These are phyloP conservation scores for Thelephora terrestris DNA, from an alignment of 1,284 basidiomycete species.

Conservation along the genomic window DNA sequence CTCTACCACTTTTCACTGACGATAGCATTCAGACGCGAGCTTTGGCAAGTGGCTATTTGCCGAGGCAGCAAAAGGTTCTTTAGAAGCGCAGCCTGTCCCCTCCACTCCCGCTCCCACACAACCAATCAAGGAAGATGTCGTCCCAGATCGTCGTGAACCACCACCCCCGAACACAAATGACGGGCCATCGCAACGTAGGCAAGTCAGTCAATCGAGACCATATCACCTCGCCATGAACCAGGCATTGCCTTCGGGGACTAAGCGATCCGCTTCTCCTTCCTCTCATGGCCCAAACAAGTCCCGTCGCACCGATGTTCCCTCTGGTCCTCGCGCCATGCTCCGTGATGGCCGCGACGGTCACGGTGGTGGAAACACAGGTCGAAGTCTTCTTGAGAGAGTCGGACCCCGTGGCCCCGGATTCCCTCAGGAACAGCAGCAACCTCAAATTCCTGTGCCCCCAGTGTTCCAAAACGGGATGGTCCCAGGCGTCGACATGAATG, in stretches of 20 bases:
- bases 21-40: constrained; percentile 41
- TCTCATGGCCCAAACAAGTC: constrained; percentile 50
- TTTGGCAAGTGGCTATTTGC: constrained; percentile 81
- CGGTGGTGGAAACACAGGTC: constrained; percentile 24
- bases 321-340: constrained; percentile 72
- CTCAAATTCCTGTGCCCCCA: constrained; percentile 35
- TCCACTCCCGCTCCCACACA: constrained; percentile 20
- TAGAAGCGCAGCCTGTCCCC: constrained; percentile 33
- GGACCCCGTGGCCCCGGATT: constrained; percentile 31
- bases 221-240: constrained; percentile 67
- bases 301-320: constrained; percentile 63
- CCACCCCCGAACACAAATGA: constrained; percentile 19
- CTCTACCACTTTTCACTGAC: constrained; percentile 4
- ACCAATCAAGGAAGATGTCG: constrained; percentile 24
- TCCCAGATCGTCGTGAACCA: constrained; percentile 12
- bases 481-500: constrained; percentile 49
- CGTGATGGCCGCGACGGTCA: constrained; percentile 30
- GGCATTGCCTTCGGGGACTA: constrained; percentile 50
- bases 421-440: constrained; percentile 47
- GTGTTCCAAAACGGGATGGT: constrained; percentile 36
- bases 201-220: constrained; percentile 22
- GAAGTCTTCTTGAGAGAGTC: constrained; percentile 67
- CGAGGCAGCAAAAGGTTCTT: constrained; percentile 61
- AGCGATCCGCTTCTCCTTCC: constrained; percentile 58
- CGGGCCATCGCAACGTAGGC: background rate